Base-by-base conservation (phyloP, 2,329 filamentous ascomycete species). In the Boeremia lycopersici region DNA sequence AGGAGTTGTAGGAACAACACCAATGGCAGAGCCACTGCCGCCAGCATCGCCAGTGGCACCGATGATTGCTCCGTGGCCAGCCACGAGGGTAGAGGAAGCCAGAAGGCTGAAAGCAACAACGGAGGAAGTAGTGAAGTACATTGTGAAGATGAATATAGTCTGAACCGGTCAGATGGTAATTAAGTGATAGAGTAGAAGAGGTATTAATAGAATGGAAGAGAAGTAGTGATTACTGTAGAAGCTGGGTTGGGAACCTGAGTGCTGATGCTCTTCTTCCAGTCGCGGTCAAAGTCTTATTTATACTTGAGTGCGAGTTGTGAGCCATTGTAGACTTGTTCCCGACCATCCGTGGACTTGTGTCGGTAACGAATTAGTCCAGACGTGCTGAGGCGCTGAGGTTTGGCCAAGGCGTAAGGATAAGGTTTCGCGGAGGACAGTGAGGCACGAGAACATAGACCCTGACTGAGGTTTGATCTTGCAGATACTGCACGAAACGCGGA, bases 21-120 rank as follows among this genome's bases (percentile, higher is more conserved):
- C 85, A 15, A 81, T 76, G 60, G 77, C 78, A 33, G 71, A 76
- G 39, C 78, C 77, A 35, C 75, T 74, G 57, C 85, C 85, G 44
- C 85, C 85, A 26, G 77, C 77, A 63, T 87, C 77, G 54, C 85
- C 86, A 34, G 78, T 79, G 29, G 86, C 86, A 42, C 73, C 73
- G 65, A 82, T 80, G 74, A 89, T 86, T 63, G 82, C 84, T 56
- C 80, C 79, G 78, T 89, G 86, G 67, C 82, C 84, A 60, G 84
- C 78, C 59, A 83, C 85, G 47, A 88, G 79, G 60, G 81, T 76
- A 65, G 79, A 79, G 58, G 80, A 75, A 63, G 82, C 77, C 67
- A 86, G 71, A 73, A 85, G 76, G 68, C 79, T 75, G 68, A 84
- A 72, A 60, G 76, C 62, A 62, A 76, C 57, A 59, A 71, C 53